These are phyloP conservation scores for Arthrobotrys musiformis DNA, from an alignment of 2,329 filamentous ascomycete genomes.

Conservation along the genomic window DNA sequence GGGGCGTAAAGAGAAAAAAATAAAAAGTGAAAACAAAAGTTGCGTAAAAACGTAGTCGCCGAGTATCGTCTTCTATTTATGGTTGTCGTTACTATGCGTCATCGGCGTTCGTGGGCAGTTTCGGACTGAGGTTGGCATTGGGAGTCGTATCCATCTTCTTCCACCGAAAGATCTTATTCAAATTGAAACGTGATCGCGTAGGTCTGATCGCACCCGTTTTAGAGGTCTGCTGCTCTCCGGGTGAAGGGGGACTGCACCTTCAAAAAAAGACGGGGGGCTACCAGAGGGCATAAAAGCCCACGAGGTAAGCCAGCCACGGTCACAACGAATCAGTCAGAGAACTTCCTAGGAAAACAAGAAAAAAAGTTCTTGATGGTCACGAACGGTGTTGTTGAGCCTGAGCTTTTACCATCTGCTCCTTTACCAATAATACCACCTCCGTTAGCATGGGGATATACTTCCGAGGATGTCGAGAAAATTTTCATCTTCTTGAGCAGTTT, in stretches of 20 bases:
- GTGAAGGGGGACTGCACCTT: conserved; percentile 56
- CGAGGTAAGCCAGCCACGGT: conserved; percentile 47
- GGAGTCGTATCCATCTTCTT: conserved; percentile 39
- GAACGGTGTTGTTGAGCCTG: conserved; percentile 56
- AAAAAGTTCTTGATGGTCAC: conserved; percentile 56
- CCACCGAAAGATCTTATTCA: conserved; percentile 54
- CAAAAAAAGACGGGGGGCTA: conserved; percentile 46
- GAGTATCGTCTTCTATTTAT: conserved; percentile 16
- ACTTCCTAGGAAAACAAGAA: conserved; percentile 55
- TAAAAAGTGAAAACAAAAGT: background rate
- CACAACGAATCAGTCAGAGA: conserved; percentile 56
- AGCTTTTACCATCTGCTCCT: conserved; percentile 54
- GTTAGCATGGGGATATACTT: conserved; percentile 52
- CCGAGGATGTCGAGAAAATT: conserved; percentile 39
- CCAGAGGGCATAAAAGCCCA: conserved; percentile 35
- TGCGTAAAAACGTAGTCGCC: conserved; percentile 23
- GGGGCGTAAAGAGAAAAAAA: background rate
- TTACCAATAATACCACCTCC: conserved; percentile 42
- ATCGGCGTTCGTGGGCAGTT: conserved; percentile 33
- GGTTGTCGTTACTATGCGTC: conserved; percentile 43
- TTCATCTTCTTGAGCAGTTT: conserved; percentile 39
- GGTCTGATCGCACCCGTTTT: conserved; percentile 56
- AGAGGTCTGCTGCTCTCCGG: conserved; percentile 55
- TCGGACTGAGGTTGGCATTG: conserved; percentile 35
- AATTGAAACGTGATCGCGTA: conserved; percentile 55